Base-by-base conservation (phyloP, 495 filamentous ascomycete species). In the Cryomyces minteri region DNA sequence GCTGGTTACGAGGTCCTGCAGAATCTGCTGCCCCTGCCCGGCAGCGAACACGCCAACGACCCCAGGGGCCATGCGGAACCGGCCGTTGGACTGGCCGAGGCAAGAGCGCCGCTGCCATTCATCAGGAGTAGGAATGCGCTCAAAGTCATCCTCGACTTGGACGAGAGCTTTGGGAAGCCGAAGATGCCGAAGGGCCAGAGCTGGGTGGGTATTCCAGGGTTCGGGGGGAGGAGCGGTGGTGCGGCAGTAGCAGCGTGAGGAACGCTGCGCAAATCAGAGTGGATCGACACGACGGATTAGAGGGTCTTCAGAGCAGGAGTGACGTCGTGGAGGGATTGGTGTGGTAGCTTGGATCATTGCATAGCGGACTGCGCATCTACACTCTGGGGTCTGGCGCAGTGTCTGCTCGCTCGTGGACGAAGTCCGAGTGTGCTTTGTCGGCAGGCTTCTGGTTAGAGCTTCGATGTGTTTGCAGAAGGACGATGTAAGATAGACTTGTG, bases 1-100 rank as follows among this genome's bases (percentile, higher is more conserved):
- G 90, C 90, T 4, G 80, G 80, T 6, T 98, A 96, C 60, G 90
- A 98, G 61, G 67, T 98, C 29, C 68, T 98, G 41, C 84, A 94
- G 68, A 82, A 74, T 44, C 37, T 75, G 44, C 64, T 98, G 37
- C 90, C 92, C 4, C 77, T 86, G 70, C 84, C 85, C 4, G 87
- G 82, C 6, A 58, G 69, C 28, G 68, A 67, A 31, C 61, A 69
- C 34, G 48, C 58, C 58, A 43, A 67, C 57, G 57, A 58, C 2
- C 64, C 67, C 18, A 56, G 55, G 33, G 69, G 70, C 18, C 55
- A 66, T 31, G 56, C 67, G 29, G 69, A 74, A 56, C 76, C 76
- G 0, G 69, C 64, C 32, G 58, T 79, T 7, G 74, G 76, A 6
- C 51, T 79, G 25, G 58, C 62, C 40, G 65, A 70, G 39, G 75